Base-by-base conservation (phyloP, 2,329 filamentous ascomycete genomes). In the Fusarium sacchari region DNA sequence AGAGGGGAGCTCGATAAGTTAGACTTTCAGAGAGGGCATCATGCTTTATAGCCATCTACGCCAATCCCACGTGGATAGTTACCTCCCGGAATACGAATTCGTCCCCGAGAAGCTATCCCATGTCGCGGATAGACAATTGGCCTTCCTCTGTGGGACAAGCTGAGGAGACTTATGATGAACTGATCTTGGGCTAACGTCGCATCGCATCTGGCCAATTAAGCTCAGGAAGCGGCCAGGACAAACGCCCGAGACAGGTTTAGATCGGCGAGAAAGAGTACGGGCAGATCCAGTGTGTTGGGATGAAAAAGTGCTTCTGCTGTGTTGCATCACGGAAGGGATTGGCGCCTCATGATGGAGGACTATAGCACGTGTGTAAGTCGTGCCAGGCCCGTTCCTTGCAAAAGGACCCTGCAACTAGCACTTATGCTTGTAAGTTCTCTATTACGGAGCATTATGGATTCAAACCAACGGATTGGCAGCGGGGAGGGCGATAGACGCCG, bases 131-230 rank as follows among this genome's bases (percentile, higher is more conserved):
- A 43, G 47, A 52, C 65, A 65, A 64, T 56, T 42, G 64, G 62
- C 70, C 76, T 77, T 77, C 76, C 72, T 63, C 62, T 65, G 74
- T 67, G 49, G 76, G 76, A 67, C 71, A 77, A 73, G 66, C 67
- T 62, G 56, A 63, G 37, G 39, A 74, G 64, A 65, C 60, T 56
- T 64, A 49, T 64, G 57, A 61, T 70, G 69, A 57, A 53, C 61
- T 69, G 72, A 70, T 68, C 73, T 60, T 74, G 60, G 53, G 50
- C 59, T 52, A 67, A 73, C 58, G 66, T 64, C 49, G 62, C 39
- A 58, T 64, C 39, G 59, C 40, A 57, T 65, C 60, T 43, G 46
- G 60, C 73, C 71, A 74, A 74, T 77, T 64, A 60, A 68, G 66
- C 58, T 49, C n/a, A 28, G 43, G 42, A 49, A 60, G 67, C 43